Evolutionary conservation across 306 rosid species (phyloP).

Genomic region (Fagus sylvatica): DNA sequence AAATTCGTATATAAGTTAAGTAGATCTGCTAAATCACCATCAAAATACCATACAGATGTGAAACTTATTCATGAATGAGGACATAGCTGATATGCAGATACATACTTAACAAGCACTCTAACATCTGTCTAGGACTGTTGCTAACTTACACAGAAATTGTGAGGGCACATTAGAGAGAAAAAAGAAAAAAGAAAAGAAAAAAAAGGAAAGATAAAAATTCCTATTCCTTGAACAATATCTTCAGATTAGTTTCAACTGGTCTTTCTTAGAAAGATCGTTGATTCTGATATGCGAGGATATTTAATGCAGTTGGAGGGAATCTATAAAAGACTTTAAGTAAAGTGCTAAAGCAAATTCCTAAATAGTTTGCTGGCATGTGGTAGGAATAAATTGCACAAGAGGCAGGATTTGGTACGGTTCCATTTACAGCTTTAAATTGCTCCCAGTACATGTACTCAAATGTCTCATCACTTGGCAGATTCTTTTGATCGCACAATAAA

Average conservation of each 20-base stretch:
- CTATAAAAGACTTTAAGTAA: slow-evolving; percentile 45
- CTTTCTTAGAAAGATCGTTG: slow-evolving; percentile 46
- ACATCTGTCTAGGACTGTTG: slow-evolving; percentile 24
- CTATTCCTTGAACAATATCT: slow-evolving; percentile 56
- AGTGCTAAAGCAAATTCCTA: slow-evolving; percentile 55
- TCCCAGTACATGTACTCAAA: slow-evolving; percentile 46
- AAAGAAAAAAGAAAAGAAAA: not conserved
- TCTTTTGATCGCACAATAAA: slow-evolving; percentile 9
- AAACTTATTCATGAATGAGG: slow-evolving; percentile 21
- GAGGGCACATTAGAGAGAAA: not conserved
- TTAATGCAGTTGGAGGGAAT: slow-evolving; percentile 56
- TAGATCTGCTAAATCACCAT: slow-evolving; percentile 24
- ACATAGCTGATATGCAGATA: slow-evolving; percentile 29
- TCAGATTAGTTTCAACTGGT: slow-evolving; percentile 42
- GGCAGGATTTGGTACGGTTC: slow-evolving; percentile 40
- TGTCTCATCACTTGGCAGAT: slow-evolving; percentile 42
- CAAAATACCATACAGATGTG: slow-evolving; percentile 15
- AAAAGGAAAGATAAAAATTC: slow-evolving; percentile 9
- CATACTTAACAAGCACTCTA: slow-evolving; percentile 25
- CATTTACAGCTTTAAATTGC: slow-evolving; percentile 29
- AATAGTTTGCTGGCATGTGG: slow-evolving; percentile 64
- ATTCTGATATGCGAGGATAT: slow-evolving; percentile 70
- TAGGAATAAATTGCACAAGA: slow-evolving; percentile 52
- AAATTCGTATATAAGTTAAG: slow-evolving; percentile 12
- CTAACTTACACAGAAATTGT: slow-evolving; percentile 26